Percentiles rank a stretch among this genome's conserved stretches.
phyloP scores from a whole-genome alignment of 257 asterid species.

The Phtheirospermum japonicum region DNA sequence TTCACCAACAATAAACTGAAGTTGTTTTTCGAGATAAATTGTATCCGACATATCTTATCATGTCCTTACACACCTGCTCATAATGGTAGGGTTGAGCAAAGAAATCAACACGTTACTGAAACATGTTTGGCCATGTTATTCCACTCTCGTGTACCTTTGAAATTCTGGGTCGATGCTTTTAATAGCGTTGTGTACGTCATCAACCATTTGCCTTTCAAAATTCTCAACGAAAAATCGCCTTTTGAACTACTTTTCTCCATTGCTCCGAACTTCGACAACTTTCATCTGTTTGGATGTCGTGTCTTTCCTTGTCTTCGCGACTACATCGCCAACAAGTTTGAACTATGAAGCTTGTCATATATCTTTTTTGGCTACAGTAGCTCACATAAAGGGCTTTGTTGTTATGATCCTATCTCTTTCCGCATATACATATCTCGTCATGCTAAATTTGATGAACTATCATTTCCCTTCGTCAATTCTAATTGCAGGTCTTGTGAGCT shows the following conservation, averaged over 20 bases:
- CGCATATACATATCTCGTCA: neutral
- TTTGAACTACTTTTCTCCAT: neutral
- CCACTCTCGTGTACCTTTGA: neutral
- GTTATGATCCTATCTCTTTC: neutral
- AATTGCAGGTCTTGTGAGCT: too few relatives aligned
- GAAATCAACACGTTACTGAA: neutral
- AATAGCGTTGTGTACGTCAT: neutral
- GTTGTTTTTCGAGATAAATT: neutral
- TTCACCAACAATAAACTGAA: too few relatives aligned
- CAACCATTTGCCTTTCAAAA: neutral
- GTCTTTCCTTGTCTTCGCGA: neutral
- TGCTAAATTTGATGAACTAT: neutral
- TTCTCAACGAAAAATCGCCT: neutral
- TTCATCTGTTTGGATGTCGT: neutral
- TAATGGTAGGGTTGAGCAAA: neutral
- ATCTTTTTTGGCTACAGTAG: neutral
- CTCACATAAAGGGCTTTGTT: neutral
- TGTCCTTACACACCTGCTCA: neutral
- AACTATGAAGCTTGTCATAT: neutral
- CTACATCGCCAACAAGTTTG: neutral
- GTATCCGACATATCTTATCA: neutral
- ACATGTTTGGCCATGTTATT: neutral
- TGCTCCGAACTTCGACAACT: neutral
- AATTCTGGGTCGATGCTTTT: neutral
- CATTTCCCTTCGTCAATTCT: neutral